phyloP scores from a whole-genome alignment of 257 asterid species.

The Nicotiana attenuata region DNA sequence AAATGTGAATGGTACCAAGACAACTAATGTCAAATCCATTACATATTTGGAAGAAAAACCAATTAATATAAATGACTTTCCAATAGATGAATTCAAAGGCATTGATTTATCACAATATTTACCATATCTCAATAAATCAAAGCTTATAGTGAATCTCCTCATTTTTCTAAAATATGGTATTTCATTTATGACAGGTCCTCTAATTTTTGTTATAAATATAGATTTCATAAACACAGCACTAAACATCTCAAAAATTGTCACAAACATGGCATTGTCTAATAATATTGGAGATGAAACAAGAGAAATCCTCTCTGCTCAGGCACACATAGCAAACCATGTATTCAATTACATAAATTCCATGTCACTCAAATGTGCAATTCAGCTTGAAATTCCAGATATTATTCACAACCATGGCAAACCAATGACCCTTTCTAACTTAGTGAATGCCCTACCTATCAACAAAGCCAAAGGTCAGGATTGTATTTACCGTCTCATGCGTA shows the following conservation, averaged over 20 bases:
- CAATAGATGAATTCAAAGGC: neutral
- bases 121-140: neutral
- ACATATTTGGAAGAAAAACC: neutral
- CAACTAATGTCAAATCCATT: neutral
- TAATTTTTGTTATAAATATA: neutral
- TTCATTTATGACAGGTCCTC: neutral
- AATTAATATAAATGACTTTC: neutral
- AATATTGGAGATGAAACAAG: neutral
- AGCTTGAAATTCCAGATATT: slow-evolving; percentile 21
- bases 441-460: slow-evolving; percentile 16
- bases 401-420: slow-evolving; percentile 14
- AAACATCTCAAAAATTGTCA: neutral
- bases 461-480: neutral
- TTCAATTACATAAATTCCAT: slow-evolving; percentile 17
- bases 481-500: slow-evolving; percentile 15
- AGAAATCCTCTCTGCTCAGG: slow-evolving; percentile 18
- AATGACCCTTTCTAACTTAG: neutral
- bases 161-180: neutral
- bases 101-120: neutral
- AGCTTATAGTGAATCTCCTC: neutral
- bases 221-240: neutral
- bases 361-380: slow-evolving; percentile 23
- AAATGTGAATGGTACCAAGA: neutral
- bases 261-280: slow-evolving; percentile 1
- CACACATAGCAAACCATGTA: slow-evolving; percentile 20